Conservation (phyloP, 2,329 filamentous ascomycete genomes). For the Furcasterigmium furcatum region DNA sequence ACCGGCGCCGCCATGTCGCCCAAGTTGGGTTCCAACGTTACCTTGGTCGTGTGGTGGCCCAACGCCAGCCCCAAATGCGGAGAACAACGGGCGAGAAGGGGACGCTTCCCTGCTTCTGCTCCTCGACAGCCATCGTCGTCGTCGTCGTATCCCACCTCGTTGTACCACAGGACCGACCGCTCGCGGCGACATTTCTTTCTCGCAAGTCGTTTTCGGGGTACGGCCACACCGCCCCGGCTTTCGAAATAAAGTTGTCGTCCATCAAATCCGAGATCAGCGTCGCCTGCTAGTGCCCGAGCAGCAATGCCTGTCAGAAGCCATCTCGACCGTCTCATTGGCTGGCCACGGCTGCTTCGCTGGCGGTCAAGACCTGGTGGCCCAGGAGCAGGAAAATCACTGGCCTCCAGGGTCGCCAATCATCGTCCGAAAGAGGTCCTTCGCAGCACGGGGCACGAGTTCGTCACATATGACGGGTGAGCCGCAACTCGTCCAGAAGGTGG, state of each 20-base stretch:
- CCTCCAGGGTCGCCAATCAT: slow-evolving; percentile 2
- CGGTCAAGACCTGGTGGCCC: neutral
- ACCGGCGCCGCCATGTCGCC: no score
- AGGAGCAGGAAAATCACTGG: neutral
- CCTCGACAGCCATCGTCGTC: no score
- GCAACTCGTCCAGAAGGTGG: neutral
- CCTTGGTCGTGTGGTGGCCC: no score
- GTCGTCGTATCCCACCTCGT: no score
- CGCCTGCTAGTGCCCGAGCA: slow-evolving; percentile 1
- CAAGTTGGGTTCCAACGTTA: no score
- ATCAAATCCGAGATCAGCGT: neutral
- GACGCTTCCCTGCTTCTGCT: no score
- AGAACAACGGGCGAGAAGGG: no score
- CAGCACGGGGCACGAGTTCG: slow-evolving; percentile 3
- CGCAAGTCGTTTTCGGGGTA: neutral
- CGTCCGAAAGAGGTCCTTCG: neutral
- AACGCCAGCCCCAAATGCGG: no score
- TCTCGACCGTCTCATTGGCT: slow-evolving; percentile 1
- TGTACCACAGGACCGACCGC: no score
- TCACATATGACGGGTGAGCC: slow-evolving; percentile 3
- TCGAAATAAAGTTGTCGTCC: slow-evolving; percentile 1
- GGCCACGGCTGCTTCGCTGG: neutral
- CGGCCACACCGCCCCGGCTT: neutral
- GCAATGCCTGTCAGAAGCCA: neutral
- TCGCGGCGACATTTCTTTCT: no score